phyloP scores from a whole-genome alignment of 2,329 filamentous ascomycete genomes.

The Ceratocystis albifundus region DNA sequence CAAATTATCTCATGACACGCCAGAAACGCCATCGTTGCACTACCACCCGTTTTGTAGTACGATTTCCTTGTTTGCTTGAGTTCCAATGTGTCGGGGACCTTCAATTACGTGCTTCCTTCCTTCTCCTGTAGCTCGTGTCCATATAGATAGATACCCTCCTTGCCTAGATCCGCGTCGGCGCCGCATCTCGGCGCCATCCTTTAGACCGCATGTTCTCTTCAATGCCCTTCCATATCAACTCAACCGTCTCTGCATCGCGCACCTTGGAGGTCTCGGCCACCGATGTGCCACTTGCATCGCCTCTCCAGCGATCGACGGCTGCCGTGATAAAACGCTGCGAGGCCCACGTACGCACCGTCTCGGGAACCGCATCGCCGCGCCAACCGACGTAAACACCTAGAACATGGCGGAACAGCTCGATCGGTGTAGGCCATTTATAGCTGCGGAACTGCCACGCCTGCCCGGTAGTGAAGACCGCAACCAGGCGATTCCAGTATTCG shows the following conservation, averaged over 20 bases:
- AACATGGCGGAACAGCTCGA: constrained; percentile 80
- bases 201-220: constrained; percentile 77
- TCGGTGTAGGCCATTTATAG: constrained; percentile 87
- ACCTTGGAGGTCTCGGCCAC: constrained; percentile 49
- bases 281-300: constrained; percentile 30
- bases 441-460: constrained; percentile 98
- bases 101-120: not conserved
- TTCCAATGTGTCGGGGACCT: not conserved
- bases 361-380: constrained; percentile 69
- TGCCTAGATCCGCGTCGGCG: constrained; percentile 42
- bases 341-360: constrained; percentile 72
- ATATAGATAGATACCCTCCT: not conserved
- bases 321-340: constrained; percentile 62
- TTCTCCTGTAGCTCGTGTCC: not conserved
- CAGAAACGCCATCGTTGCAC: constrained; percentile 16
- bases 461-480: constrained; percentile 93
- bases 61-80: not conserved
- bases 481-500: constrained; percentile 91
- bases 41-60: constrained; percentile 12
- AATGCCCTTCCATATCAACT: constrained; percentile 81
- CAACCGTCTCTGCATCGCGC: constrained; percentile 85
- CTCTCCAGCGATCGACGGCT: constrained; percentile 73
- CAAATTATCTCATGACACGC: constrained; percentile 10
- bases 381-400: constrained; percentile 84
- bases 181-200: constrained; percentile 67